These are phyloP conservation scores for Pseudogymnoascus sp. DNA, from an alignment of 2,329 filamentous ascomycete genomes.

Conservation along the genomic window DNA sequence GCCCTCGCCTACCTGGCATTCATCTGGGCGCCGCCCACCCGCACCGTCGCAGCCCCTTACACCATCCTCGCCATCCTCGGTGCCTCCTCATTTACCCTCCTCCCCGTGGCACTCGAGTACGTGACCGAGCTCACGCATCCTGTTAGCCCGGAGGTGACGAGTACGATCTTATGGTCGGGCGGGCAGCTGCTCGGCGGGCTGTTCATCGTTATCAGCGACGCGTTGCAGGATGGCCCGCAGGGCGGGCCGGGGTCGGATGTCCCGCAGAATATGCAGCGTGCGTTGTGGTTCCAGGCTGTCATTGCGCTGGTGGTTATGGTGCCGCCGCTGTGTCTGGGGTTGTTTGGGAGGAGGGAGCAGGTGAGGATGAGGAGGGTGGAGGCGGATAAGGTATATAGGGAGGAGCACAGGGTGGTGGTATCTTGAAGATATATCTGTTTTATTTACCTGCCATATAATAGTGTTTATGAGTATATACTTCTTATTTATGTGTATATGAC, in stretches of 20 bases:
- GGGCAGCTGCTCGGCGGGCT: constrained; percentile 79
- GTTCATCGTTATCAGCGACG: constrained; percentile 77
- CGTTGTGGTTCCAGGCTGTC: constrained; percentile 72
- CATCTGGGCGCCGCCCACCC: constrained; percentile 64
- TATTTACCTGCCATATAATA: neutral
- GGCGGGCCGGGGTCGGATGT: constrained; percentile 30
- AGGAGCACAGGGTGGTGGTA: constrained; percentile 29
- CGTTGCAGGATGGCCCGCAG: constrained; percentile 45
- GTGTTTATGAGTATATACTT: neutral
- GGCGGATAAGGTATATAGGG: constrained; percentile 19
- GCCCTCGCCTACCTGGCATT: constrained; percentile 67
- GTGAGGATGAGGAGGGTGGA: constrained; percentile 43
- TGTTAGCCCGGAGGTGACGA: constrained; percentile 75
- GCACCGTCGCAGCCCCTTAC: constrained; percentile 58
- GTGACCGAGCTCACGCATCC: constrained; percentile 83
- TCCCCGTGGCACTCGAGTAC: constrained; percentile 81
- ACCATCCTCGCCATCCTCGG: constrained; percentile 69
- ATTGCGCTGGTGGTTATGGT: constrained; percentile 57
- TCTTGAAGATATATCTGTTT: neutral
- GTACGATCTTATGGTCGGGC: constrained; percentile 74
- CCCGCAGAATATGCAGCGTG: constrained; percentile 62
- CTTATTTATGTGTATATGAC: neutral
- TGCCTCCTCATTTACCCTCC: constrained; percentile 67
- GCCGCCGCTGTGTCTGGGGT: constrained; percentile 58
- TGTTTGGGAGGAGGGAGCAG: constrained; percentile 54